Base-by-base conservation (phyloP, 495 filamentous ascomycete genomes). In the Poronia punctata region DNA sequence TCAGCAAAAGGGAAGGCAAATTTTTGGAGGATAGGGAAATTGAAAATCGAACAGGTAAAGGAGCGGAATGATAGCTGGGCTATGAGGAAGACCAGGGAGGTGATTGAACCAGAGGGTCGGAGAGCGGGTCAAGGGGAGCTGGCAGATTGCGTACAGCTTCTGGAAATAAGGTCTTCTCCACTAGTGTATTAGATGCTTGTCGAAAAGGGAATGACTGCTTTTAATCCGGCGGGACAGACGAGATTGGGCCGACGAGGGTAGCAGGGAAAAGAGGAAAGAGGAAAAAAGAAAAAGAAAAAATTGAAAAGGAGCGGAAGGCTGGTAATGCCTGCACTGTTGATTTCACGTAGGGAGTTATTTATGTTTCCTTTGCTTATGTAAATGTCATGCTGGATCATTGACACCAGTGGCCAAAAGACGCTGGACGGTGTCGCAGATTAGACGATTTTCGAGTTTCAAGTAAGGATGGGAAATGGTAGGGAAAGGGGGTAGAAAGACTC, bases 151-250 rank as follows among this genome's bases (percentile, higher is more conserved):
- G 24, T 50, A 54, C 46, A 50, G 49, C 49, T 53, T 55, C 52
- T 56, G 49, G 55, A 56, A 59, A 49, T 55, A 50, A 50, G 46
- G 44, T 47, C 31, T 50, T 53, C 49, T 49, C 46, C 54, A 36
- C 55, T 59, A 59, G 55, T 45, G 46, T 51, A 56, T 56, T 49
- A 50, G 46, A 52, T 36, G 46, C 35, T 35, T 35, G 49, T 49
- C 34, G 52, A 53, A 46, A 59, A 59, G 52, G 55, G 55, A 59
- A 53, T 56, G 55, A 59, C 52, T 48, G 44, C 53, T 51, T 56
- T 46, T 46, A 38, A 45, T 33, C 35, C 38, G 35, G 42, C 42
- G 42, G 35, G 34, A 45, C 25, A 44, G 33, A 45, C 31, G 35
- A 44, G 19, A 44, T 38, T 38, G 29, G 32, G 21, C 38, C 38